These are phyloP conservation scores for Globisporangium acanthophoron DNA, from an alignment of 352 stramenopile species.

Conservation along the genomic window DNA sequence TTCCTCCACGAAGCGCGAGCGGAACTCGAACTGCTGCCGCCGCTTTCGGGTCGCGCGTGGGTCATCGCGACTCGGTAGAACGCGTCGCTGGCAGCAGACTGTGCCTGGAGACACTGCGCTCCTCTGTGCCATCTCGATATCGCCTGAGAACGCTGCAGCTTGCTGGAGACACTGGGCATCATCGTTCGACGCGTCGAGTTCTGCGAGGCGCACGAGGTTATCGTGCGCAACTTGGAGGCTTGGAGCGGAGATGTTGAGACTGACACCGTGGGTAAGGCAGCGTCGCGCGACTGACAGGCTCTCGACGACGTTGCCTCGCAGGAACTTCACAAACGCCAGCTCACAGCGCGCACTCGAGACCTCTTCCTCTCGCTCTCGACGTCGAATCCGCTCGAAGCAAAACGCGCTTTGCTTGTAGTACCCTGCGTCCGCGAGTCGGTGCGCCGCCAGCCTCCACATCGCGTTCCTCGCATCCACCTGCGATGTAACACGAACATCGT, in stretches of 20 bases:
- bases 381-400: conserved; percentile 8
- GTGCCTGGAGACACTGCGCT: background rate
- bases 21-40: conserved; percentile 16
- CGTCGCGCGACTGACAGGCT: conserved; percentile 3
- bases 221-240: conserved; percentile 21
- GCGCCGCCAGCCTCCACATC: conserved; percentile 9
- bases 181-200: conserved; percentile 14
- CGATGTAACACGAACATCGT: background rate
- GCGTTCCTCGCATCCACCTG: background rate
- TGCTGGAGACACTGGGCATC: conserved; percentile 20
- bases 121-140: background rate
- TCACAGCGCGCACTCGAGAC: conserved; percentile 9
- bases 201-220: conserved; percentile 15
- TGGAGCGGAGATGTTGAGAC: conserved; percentile 2
- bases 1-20: conserved; percentile 37
- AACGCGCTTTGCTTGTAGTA: conserved; percentile 23
- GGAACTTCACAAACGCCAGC: conserved; percentile 24
- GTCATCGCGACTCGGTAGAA: background rate
- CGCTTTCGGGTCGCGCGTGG: background rate
- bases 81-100: background rate
- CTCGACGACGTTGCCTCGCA: conserved; percentile 19
- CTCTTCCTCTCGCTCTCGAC: background rate
- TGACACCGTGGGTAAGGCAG: conserved; percentile 8
- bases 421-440: conserved; percentile 13
- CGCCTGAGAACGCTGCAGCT: background rate